Percentiles rank a stretch among this genome's conserved stretches.
These are phyloP conservation scores for Trametes cingulata DNA, from an alignment of 768 basidiomycete genomes.

Conservation along the genomic window DNA sequence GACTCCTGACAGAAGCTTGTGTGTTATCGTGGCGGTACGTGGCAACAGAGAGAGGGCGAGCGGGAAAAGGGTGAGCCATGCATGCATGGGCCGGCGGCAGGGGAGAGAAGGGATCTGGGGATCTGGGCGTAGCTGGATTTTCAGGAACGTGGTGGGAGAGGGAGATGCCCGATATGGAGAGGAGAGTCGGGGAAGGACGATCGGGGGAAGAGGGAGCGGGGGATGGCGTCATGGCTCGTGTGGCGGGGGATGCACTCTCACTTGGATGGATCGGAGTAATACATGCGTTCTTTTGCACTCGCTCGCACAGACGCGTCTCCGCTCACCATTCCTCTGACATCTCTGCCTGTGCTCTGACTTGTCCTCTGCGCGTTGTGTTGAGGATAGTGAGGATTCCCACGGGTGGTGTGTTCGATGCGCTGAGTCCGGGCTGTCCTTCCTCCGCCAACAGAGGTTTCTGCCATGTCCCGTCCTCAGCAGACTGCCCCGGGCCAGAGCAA, in stretches of 20 bases:
- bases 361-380: no score
- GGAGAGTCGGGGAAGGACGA: not conserved
- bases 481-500: not conserved
- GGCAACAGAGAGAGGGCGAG: not conserved
- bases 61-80: not conserved
- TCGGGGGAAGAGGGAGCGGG: not conserved
- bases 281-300: no score
- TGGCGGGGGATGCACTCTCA: no score
- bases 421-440: not conserved
- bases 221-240: not conserved
- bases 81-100: no score
- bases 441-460: not conserved
- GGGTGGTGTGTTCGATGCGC: not conserved
- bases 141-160: not conserved
- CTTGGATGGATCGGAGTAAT: no score
- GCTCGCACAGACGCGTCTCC: no score
- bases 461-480: not conserved
- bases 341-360: no score
- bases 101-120: not conserved
- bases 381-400: not conserved
- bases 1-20: no score
- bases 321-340: no score
- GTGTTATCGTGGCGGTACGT: no score
- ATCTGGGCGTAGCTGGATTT: not conserved
- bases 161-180: not conserved